Base-by-base conservation (phyloP, 139 green algal species). In the Chlamydomonas sphaeroides region DNA sequence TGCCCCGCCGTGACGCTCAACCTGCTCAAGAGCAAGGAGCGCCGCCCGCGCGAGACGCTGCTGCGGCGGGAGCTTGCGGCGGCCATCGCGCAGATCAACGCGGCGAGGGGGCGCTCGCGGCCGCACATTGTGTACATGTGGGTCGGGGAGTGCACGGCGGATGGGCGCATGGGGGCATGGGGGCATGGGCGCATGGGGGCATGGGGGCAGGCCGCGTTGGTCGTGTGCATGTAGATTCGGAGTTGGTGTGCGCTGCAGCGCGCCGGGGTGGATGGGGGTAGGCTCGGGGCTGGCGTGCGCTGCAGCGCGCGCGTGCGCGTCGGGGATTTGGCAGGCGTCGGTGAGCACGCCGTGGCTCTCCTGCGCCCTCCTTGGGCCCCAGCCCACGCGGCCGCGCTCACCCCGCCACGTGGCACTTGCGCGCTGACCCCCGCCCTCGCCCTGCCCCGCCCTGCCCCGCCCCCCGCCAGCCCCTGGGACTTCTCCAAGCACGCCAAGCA, bases 1-100 rank as follows among this genome's bases (percentile, higher is more conserved):
- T 69, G 90, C 33, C 94, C 97, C 0, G 77, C 94, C 7, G 91
- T 98, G 32, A 94, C 94, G 36, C 90, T 99, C 33, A 97, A 99
- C 85, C 91, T 99, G 84, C 92, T 99, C 53, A 97, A 96, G 84
- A 85, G 63, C 78, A 80, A 90, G 72, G 91, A 96, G 87, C 91
- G 91, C 63, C 84, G 88, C 23, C 93, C 93, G 4, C 84, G 96
- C 1, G 96, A 99, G 86, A 94, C 88, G 45, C 89, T 98, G 35
- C 92, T 99, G 84, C 84, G 95, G 26, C 62, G 82, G 4, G 96
- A 98, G 86, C 96, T 96, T 61, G 89, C 76, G 10, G 67, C 70
- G 3, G 95, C 96, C 26, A 86, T 99, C 30, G 41, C 65, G 20
- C 90, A 96, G 79, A 84, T 98, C 35, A 99, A 99, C 74, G 57